These are phyloP conservation scores for Penicillium steckii DNA, from an alignment of 495 filamentous ascomycete species.

Conservation along the genomic window DNA sequence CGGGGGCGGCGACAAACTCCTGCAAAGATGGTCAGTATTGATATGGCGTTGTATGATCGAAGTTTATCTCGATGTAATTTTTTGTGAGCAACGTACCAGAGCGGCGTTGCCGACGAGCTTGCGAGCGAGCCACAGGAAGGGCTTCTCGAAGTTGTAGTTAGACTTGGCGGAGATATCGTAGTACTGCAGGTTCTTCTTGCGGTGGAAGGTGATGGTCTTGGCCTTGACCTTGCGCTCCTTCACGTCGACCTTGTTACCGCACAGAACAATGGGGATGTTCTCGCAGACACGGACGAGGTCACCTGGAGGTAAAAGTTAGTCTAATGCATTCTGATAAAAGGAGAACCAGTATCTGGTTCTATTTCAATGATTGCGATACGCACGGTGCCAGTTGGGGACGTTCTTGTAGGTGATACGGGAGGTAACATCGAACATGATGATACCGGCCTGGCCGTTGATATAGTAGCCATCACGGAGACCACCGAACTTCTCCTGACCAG, in stretches of 20 bases:
- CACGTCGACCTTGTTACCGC: conserved; percentile 99
- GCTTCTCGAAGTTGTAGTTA: conserved; percentile 99
- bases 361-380: conserved; percentile 35
- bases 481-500: conserved; percentile 99
- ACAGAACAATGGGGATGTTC: conserved; percentile 98
- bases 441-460: conserved; percentile 99
- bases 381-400: conserved; percentile 99
- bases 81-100: conserved; percentile 66
- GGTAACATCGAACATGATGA: conserved; percentile 99
- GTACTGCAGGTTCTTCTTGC: conserved; percentile 99
- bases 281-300: conserved; percentile 99
- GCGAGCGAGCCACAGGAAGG: conserved; percentile 98
- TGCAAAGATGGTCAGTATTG: conserved; percentile 34
- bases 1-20: conserved; percentile 96
- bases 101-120: conserved; percentile 94
- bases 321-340: not conserved
- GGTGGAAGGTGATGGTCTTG: conserved; percentile 99
- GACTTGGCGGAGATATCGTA: conserved; percentile 99
- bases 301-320: conserved; percentile 54
- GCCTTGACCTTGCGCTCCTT: conserved; percentile 99
- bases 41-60: not conserved
- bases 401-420: conserved; percentile 99
- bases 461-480: conserved; percentile 99
- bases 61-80: not conserved
- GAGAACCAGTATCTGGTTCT: not conserved